Conservation (phyloP, 2,329 filamentous ascomycete species). For the Trichoderma asperellum region DNA sequence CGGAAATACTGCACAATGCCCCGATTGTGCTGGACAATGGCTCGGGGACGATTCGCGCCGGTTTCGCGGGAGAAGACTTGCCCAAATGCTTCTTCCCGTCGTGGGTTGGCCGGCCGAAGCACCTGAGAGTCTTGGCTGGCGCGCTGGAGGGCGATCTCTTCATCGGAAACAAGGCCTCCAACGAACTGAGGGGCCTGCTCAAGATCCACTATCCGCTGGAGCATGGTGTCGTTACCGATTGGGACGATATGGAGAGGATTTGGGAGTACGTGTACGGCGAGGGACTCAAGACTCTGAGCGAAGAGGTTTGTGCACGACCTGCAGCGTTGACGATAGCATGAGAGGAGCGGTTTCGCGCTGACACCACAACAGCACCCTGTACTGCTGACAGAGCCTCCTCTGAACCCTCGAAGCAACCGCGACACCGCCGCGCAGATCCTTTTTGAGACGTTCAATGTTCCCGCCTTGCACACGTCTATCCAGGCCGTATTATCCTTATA, state of each 20-base stretch:
- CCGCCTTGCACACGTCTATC: conserved; percentile 93
- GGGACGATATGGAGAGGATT: conserved; percentile 99
- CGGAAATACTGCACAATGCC: conserved; percentile 83
- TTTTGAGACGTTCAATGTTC: conserved; percentile 98
- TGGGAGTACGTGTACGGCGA: conserved; percentile 98
- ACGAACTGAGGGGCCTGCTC: conserved; percentile 86
- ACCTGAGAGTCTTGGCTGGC: conserved; percentile 91
- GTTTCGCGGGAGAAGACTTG: conserved; percentile 93
- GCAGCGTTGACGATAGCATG: background rate
- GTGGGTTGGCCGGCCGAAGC: conserved; percentile 94
- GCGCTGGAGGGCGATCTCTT: conserved; percentile 96
- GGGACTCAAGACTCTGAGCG: conserved; percentile 92
- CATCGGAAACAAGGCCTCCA: conserved; percentile 85
- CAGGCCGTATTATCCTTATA: conserved; percentile 96
- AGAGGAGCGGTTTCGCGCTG: background rate
- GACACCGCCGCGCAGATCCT: conserved; percentile 96
- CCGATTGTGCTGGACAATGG: conserved; percentile 99
- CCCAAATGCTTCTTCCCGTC: conserved; percentile 98
- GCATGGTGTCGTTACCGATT: conserved; percentile 97
- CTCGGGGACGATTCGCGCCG: conserved; percentile 94
- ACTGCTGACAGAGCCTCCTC: conserved; percentile 89
- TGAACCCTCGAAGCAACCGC: conserved; percentile 94
- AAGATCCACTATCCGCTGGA: conserved; percentile 97
- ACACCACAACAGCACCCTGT: conserved; percentile 77
- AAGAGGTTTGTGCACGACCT: conserved; percentile 68